phyloP scores from a whole-genome alignment of 805 yeast genomes.

The Metschnikowia noctiluminum region DNA sequence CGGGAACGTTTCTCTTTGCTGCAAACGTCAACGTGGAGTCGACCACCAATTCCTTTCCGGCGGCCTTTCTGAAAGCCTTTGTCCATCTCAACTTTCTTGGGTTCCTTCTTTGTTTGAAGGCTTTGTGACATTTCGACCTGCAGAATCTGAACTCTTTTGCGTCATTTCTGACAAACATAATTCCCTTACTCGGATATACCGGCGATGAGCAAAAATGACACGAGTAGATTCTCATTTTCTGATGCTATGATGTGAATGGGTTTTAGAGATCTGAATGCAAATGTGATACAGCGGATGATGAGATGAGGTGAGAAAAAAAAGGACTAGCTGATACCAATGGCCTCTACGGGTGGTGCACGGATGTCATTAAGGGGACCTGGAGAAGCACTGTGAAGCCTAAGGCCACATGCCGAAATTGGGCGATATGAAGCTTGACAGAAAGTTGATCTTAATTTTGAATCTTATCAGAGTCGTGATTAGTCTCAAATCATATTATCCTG shows the following conservation, averaged over 20 bases:
- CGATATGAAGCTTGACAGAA: no score
- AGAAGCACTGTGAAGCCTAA: background rate
- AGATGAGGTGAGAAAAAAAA: constrained; percentile 16
- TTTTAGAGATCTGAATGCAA: constrained; percentile 5
- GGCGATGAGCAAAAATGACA: constrained; percentile 99
- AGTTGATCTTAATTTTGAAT: no score
- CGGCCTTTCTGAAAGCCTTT: constrained; percentile 97
- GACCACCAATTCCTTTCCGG: constrained; percentile 97
- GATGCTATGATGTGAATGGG: constrained; percentile 11
- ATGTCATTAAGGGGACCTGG: constrained; percentile 1
- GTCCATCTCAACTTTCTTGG: constrained; percentile 99
- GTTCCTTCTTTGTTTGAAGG: constrained; percentile 96
- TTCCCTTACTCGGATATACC: constrained; percentile 82
- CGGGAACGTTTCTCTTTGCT: constrained; percentile 96
- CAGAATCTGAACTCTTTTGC: constrained; percentile 97
- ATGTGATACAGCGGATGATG: constrained; percentile 10
- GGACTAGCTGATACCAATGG: constrained; percentile 2
- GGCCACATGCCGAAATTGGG: no score
- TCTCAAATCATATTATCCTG: no score
- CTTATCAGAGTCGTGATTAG: no score
- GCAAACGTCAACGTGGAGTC: constrained; percentile 96
- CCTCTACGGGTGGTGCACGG: constrained; percentile 17
- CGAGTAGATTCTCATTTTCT: constrained; percentile 73
- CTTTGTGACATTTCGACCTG: constrained; percentile 95
- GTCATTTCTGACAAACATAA: constrained; percentile 96